Conservation (phyloP, 345 rosid genomes). For the Trapa bicornis region DNA sequence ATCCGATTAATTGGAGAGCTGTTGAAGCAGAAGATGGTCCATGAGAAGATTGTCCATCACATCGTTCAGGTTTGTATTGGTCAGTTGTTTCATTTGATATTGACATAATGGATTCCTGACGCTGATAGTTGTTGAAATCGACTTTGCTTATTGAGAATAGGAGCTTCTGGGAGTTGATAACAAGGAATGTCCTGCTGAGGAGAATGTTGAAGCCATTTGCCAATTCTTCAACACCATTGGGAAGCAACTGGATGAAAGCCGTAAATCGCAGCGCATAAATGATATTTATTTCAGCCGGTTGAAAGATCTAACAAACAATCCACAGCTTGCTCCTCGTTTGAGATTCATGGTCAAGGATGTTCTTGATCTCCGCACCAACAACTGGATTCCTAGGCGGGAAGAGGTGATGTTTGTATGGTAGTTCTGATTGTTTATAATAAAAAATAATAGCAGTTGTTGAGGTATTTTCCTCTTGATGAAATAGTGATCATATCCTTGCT, state of each 20-base stretch:
- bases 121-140: too few relatives aligned
- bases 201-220: slow-evolving; percentile 83
- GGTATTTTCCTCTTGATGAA: background rate
- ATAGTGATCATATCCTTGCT: background rate
- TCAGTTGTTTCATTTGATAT: too few relatives aligned
- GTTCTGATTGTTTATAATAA: background rate
- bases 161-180: slow-evolving; percentile 71
- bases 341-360: slow-evolving; percentile 75
- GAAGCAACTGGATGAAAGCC: slow-evolving; percentile 72
- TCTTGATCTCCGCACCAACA: slow-evolving; percentile 63
- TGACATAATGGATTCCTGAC: too few relatives aligned
- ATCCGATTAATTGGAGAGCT: slow-evolving; percentile 86
- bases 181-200: slow-evolving; percentile 70
- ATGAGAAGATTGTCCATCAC: slow-evolving; percentile 68
- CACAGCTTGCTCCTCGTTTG: slow-evolving; percentile 52
- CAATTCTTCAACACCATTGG: slow-evolving; percentile 79
- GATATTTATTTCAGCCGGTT: slow-evolving; percentile 49
- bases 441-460: background rate
- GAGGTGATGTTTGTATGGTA: slow-evolving; percentile 36
- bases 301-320: slow-evolving; percentile 53
- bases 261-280: slow-evolving; percentile 50
- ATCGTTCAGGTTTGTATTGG: slow-evolving; percentile 48
- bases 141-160: slow-evolving; percentile 48
- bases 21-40: slow-evolving; percentile 78
- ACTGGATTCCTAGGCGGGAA: slow-evolving; percentile 90